Evolutionary conservation across 208 protist species (phyloP), one percentile per base, ranked within the genome.

Genomic region (Trypanosoma cruzi): DNA sequence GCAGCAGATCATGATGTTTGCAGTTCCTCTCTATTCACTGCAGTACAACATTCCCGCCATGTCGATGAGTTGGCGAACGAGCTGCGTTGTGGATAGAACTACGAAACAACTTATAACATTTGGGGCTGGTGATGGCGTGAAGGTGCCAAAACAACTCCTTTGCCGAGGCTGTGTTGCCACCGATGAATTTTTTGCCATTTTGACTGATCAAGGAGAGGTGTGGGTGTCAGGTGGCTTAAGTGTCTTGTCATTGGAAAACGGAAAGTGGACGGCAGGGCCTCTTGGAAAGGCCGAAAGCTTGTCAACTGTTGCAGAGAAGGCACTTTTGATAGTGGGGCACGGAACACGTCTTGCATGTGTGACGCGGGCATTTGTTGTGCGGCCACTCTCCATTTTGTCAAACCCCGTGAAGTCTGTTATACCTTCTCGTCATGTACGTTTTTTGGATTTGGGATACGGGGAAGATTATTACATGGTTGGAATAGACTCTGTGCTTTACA

Each of bases 381-480:
- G 84, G 0, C 77, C 88, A 49, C 82, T 96, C 5, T 96, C 91
- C 13, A 82, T 84, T 36, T 58, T 93, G 16, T 86, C 82, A 6
- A 90, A 86, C 59, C 82, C 81, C 10, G 88, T 82, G 22, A 79
- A 82, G 20, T 87, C 84, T 20, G 75, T 96, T 42, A 86, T 96
- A n/a, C 91, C 91, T 0, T 78, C 78, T 0, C 84, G 91, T 3
- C 86, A 84, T 26, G 70, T 94, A 4, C 84, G 87, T 40, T 94
- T 91, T 48, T 37, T 96, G 5, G 88, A 89, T 66, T 58, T 96
- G 13, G 88, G 91, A 44, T 89, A 91, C 62, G 80, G 80, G 18
- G 86, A 92, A 55, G 91, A 96, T 65, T 92, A 85, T 77, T 94
- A 90, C 73, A 94, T 96, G 88, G 80, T 96, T 4, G 91, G 88